Evolutionary conservation across 2,329 filamentous ascomycete genomes (phyloP).

Genomic region (Fusarium sp.): DNA sequence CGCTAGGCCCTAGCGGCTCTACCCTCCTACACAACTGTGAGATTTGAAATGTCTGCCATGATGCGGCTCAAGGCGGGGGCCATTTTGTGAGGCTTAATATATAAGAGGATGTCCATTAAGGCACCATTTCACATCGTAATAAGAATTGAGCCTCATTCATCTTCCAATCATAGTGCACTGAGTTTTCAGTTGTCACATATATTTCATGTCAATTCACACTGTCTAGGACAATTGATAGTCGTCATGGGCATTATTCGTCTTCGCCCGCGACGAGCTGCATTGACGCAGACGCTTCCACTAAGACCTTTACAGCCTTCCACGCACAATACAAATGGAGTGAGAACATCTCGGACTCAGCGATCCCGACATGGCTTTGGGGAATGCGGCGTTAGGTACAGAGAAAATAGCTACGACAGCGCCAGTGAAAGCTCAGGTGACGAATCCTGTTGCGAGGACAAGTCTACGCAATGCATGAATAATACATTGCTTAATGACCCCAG

Average conservation of each 20-base stretch:
- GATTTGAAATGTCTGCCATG: no score
- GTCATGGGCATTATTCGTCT: neutral
- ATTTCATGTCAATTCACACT: rapidly evolving
- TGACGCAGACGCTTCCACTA: rapidly evolving
- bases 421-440: neutral
- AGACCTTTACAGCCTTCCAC: rapidly evolving
- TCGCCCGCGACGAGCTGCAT: neutral
- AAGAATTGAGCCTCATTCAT: no score
- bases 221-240: neutral
- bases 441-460: neutral
- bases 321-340: rapidly evolving
- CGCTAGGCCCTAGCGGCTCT: neutral
- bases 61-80: neutral
- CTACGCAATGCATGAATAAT: rapidly evolving
- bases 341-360: rapidly evolving
- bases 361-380: rapidly evolving
- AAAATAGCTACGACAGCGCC: neutral
- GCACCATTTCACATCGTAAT: no score
- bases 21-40: neutral
- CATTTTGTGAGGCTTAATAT: no score
- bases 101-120: no score
- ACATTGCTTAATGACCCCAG: rapidly evolving
- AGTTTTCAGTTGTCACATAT: rapidly evolving
- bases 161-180: neutral
- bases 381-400: rapidly evolving